phyloP scores from a whole-genome alignment of 2,329 filamentous ascomycete species.

The Ceratocystis cacaofunesta region DNA sequence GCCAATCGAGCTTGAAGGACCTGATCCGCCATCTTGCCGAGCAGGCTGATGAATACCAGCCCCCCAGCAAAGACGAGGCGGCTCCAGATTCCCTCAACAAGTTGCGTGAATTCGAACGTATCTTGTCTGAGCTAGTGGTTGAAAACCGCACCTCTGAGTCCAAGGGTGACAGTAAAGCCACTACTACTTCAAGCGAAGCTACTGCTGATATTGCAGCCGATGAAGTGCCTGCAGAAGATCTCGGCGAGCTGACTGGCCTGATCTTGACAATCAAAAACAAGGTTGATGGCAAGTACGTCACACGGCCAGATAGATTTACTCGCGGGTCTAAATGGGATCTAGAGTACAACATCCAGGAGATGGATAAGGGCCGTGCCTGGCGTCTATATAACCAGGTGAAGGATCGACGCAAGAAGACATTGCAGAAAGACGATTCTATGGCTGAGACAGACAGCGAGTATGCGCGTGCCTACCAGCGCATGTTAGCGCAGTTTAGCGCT shows the following conservation, averaged over 20 bases:
- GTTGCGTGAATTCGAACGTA: slow-evolving; percentile 35
- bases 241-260: slow-evolving; percentile 46
- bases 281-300: slow-evolving; percentile 49
- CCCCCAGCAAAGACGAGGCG: slow-evolving; percentile 15
- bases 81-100: slow-evolving; percentile 23
- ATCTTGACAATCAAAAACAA: slow-evolving; percentile 57
- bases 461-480: slow-evolving; percentile 31
- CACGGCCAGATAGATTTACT: slow-evolving; percentile 40
- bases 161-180: not conserved
- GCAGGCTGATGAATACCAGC: slow-evolving; percentile 26
- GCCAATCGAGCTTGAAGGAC: slow-evolving; percentile 27
- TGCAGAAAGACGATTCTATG: slow-evolving; percentile 21
- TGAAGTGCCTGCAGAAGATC: slow-evolving; percentile 4
- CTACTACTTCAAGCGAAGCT: slow-evolving; percentile 2
- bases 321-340: slow-evolving; percentile 46
- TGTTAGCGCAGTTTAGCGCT: slow-evolving; percentile 33
- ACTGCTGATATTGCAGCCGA: not conserved
- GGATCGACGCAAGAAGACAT: slow-evolving; percentile 36
- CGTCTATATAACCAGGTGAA: slow-evolving; percentile 42
- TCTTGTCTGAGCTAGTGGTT: slow-evolving; percentile 35
- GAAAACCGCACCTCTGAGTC: slow-evolving; percentile 5
- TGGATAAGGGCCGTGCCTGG: slow-evolving; percentile 31
- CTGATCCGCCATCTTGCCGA: slow-evolving; percentile 38
- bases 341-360: slow-evolving; percentile 62
- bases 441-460: slow-evolving; percentile 27